These are phyloP conservation scores for Eucalyptus paniculata DNA, from an alignment of 345 rosid species.

Conservation along the genomic window DNA sequence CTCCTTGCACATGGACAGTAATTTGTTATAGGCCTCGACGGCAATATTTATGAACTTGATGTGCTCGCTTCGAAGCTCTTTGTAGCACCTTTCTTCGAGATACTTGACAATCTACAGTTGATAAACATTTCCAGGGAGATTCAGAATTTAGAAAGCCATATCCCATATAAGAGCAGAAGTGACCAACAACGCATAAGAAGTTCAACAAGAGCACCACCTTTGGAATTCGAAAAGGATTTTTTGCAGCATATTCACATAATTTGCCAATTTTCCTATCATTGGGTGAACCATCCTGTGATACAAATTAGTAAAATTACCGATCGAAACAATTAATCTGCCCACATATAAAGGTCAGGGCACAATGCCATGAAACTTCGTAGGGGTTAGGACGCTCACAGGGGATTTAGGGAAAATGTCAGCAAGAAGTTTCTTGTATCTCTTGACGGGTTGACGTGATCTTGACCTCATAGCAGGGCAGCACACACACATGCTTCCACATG, in stretches of 20 bases:
- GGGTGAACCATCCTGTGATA: constrained; percentile 50
- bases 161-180: background rate
- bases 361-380: background rate
- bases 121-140: background rate
- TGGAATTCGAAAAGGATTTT: constrained; percentile 80
- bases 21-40: constrained; percentile 57
- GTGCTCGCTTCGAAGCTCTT: constrained; percentile 71
- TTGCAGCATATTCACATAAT: constrained; percentile 91
- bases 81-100: constrained; percentile 90
- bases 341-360: background rate
- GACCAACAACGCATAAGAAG: background rate
- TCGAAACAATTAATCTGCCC: background rate
- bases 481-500: constrained; percentile 91
- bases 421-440: constrained; percentile 89
- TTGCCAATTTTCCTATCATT: constrained; percentile 81
- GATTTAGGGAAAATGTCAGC: constrained; percentile 88
- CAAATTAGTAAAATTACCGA: background rate
- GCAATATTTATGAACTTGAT: constrained; percentile 52
- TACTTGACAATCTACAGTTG: constrained; percentile 60
- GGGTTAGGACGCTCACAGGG: constrained; percentile 30
- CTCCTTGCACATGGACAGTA: constrained; percentile 70
- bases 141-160: background rate
- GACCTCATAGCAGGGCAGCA: constrained; percentile 98
- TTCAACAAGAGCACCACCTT: constrained; percentile 31
- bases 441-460: constrained; percentile 95